phyloP scores from a whole-genome alignment of 2,329 filamentous ascomycete species.

The Drechslerella coelobrocha region DNA sequence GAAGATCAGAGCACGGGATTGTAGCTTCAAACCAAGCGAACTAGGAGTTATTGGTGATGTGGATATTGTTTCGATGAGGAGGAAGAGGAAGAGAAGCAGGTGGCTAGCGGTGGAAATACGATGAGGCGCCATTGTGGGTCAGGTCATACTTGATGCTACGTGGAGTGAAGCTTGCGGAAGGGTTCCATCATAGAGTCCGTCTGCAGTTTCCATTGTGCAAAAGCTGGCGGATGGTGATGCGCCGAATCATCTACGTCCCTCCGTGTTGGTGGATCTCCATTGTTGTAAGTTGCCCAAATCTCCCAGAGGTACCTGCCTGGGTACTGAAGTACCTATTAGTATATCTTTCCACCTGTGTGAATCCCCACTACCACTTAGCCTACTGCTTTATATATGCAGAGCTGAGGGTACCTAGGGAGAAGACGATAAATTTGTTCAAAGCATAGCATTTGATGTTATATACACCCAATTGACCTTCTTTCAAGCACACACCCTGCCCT shows the following conservation, averaged over 20 bases:
- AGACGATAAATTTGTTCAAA: background rate
- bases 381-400: background rate
- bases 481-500: slow-evolving; percentile 2
- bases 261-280: background rate
- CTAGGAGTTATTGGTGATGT: slow-evolving; percentile 16
- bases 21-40: background rate
- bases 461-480: slow-evolving; percentile 24
- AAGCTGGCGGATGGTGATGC: background rate
- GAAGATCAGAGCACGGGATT: slow-evolving; percentile 18
- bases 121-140: no score
- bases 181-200: background rate
- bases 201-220: background rate
- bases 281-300: no score
- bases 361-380: no score
- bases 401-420: background rate
- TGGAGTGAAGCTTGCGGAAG: no score
- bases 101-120: no score
- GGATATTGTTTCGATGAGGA: background rate
- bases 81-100: slow-evolving; percentile 6
- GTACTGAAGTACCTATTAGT: no score
- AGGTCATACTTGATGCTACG: no score
- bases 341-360: no score
- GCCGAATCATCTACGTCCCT: background rate
- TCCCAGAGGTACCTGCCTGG: no score
- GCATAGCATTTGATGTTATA: slow-evolving; percentile 24